Evolutionary conservation across 2,329 filamentous ascomycete genomes (phyloP), one percentile per base, ranked within the genome.

Genomic region (Aotearoamyces nothofagi): DNA sequence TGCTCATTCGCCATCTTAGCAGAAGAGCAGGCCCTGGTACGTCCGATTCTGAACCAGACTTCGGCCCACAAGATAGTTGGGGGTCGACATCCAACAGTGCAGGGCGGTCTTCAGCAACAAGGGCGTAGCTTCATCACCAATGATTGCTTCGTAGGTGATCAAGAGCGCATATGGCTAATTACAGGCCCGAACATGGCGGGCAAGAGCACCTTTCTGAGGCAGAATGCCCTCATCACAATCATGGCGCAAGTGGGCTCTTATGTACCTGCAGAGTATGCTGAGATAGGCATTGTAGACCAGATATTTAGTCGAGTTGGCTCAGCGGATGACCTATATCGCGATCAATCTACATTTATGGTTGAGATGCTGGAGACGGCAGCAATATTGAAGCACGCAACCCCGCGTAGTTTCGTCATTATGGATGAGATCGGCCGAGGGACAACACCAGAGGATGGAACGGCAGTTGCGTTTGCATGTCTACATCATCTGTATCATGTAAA

Each of bases 261-360:
- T 51, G 87, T 98, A 1, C 90, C 90, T 0, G 90, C 90, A 1
- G 69, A 77, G 14, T 80, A 82, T 50, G 87, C 83, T 3, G 73
- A 82, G 42, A 65, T 98, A 15, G 86, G 87, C 1, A 63, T 98
- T 24, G 84, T 94, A n/a, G 90, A 98, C 55, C 83, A 87, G 44
- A 78, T 98, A 30, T 96, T 92, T 58, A 90, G 78, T 47, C 80
- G 90, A 48, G 78, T 92, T 13, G 90, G 90, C 2, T 92, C 84
- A 1, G 90, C 87, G 2, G 92, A 98, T 52, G 87, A 93, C 49
- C 63, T 98, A n/a, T 94, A 80, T 57, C 71, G 74, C 28, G 80
- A 93, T 56, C 86, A 96, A 53, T 93, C 83, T 30, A 98, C 92
- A 0, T 98, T 98, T 54, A 96, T 98, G 90, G 83, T 96, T 1